Conservation (phyloP, 1,284 basidiomycete genomes). For the Baeospora myosura region DNA sequence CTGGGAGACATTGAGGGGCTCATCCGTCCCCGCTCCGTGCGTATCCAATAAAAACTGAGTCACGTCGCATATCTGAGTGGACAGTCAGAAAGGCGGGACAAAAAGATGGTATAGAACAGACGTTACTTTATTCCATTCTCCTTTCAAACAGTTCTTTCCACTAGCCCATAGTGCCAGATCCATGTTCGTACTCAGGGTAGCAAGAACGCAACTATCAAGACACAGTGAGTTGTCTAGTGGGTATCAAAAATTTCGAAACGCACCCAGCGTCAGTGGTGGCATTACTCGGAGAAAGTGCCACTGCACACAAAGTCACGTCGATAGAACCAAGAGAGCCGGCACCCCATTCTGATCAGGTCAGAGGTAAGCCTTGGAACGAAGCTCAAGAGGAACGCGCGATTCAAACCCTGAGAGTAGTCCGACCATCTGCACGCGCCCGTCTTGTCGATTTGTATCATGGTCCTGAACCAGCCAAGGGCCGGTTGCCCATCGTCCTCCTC, state of each 20-base stretch:
- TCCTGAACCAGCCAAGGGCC: constrained; percentile 29
- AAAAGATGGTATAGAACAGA: background rate
- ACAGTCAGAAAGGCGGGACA: background rate
- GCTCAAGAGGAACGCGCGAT: no score
- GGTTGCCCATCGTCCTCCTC: constrained; percentile 22
- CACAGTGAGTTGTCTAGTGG: constrained; percentile 13
- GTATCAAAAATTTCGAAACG: background rate
- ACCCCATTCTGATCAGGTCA: constrained; percentile 1
- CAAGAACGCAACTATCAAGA: constrained; percentile 41
- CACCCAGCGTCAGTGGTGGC: constrained; percentile 41
- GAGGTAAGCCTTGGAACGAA: no score
- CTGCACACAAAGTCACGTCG: constrained; percentile 49
- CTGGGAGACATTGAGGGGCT: constrained; percentile 38
- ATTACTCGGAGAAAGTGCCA: constrained; percentile 56
- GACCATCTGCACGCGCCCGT: constrained; percentile 50
- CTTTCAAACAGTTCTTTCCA: constrained; percentile 46
- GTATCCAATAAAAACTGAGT: constrained; percentile 30
- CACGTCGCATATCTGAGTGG: constrained; percentile 16
- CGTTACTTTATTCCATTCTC: constrained; percentile 45
- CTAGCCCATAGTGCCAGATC: constrained; percentile 49
- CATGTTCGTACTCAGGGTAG: constrained; percentile 50
- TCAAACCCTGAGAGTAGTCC: constrained; percentile 63
- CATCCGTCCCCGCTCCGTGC: constrained; percentile 16
- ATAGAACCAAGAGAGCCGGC: constrained; percentile 54
- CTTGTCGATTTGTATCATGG: constrained; percentile 50